Evolutionary conservation across 768 basidiomycete genomes (phyloP).

Genomic region (Naganishia vaughanmartiniae): DNA sequence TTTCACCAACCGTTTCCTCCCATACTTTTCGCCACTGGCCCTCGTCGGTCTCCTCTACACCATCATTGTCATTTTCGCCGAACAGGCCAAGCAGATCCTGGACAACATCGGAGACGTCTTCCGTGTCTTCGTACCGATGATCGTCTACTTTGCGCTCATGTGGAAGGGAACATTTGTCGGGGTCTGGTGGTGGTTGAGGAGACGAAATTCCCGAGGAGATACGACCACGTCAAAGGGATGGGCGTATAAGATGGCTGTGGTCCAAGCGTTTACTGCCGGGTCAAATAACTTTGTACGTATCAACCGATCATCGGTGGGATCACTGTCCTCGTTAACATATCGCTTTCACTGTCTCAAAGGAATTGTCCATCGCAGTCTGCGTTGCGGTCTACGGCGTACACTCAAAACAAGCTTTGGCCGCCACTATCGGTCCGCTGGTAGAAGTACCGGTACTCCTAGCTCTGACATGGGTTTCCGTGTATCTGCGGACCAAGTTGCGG

Average conservation of each 20-base stretch:
- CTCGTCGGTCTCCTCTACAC: slow-evolving; percentile 78
- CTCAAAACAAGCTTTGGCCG: slow-evolving; percentile 75
- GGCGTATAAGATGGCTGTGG: slow-evolving; percentile 70
- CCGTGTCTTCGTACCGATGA: slow-evolving; percentile 74
- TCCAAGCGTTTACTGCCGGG: slow-evolving; percentile 74
- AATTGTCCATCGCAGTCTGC: slow-evolving; percentile 78
- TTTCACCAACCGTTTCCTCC: slow-evolving; percentile 65
- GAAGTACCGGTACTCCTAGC: slow-evolving; percentile 70
- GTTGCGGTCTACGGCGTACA: slow-evolving; percentile 74
- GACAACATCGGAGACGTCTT: slow-evolving; percentile 73
- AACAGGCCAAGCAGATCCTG: slow-evolving; percentile 63
- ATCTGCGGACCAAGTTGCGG: slow-evolving; percentile 10
- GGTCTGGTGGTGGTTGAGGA: slow-evolving; percentile 58
- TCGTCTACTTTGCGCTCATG: slow-evolving; percentile 73
- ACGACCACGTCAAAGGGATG: slow-evolving; percentile 34
- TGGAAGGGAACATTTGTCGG: slow-evolving; percentile 65
- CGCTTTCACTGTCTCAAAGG: slow-evolving; percentile 53
- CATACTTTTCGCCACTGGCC: slow-evolving; percentile 65
- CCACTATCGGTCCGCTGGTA: slow-evolving; percentile 57
- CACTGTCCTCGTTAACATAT: neutral
- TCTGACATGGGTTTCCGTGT: slow-evolving; percentile 60
- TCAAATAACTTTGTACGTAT: slow-evolving; percentile 60
- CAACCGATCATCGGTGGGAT: neutral
- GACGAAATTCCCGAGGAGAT: slow-evolving; percentile 39
- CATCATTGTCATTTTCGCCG: slow-evolving; percentile 51